Evolutionary conservation across 768 basidiomycete species (phyloP).

Genomic region (Auriscalpium vulgare): DNA sequence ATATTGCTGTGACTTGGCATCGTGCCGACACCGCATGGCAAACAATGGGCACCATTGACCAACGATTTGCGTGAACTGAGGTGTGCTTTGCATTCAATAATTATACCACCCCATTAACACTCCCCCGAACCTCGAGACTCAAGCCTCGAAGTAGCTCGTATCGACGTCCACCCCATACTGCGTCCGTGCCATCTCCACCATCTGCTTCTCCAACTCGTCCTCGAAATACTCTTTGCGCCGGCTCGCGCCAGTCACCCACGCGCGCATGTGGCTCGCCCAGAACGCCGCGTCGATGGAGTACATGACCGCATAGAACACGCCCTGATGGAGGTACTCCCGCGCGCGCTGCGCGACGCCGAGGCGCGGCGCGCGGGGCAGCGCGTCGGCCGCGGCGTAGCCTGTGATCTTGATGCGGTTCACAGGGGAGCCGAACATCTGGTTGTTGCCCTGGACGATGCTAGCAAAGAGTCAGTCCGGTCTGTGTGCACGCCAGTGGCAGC

Average conservation of each 20-base stretch:
- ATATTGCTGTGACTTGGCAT: no score
- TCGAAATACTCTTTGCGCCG: neutral
- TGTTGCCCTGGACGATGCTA: constrained; percentile 48
- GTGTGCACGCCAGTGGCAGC: neutral
- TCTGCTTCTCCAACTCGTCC: constrained; percentile 9
- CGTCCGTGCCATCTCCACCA: constrained; percentile 5
- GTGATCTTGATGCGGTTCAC: constrained; percentile 89
- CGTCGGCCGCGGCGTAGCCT: constrained; percentile 72
- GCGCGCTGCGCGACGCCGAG: constrained; percentile 35
- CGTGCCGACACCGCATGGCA: no score
- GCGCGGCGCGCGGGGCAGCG: constrained; percentile 39
- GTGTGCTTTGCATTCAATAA: no score
- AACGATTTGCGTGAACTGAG: no score
- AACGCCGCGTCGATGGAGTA: constrained; percentile 67
- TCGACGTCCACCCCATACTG: constrained; percentile 10
- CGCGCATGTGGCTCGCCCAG: constrained; percentile 30
- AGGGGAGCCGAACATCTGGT: constrained; percentile 76
- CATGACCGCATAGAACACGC: constrained; percentile 59
- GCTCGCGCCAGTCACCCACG: constrained; percentile 4
- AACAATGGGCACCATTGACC: no score
- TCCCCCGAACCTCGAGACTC: no score
- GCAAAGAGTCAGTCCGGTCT: neutral
- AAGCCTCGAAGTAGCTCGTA: constrained; percentile 3
- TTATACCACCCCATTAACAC: no score
- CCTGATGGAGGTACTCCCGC: constrained; percentile 47